These are phyloP conservation scores for Zelonia costaricensis DNA, from an alignment of 208 protist genomes.

Conservation along the genomic window DNA sequence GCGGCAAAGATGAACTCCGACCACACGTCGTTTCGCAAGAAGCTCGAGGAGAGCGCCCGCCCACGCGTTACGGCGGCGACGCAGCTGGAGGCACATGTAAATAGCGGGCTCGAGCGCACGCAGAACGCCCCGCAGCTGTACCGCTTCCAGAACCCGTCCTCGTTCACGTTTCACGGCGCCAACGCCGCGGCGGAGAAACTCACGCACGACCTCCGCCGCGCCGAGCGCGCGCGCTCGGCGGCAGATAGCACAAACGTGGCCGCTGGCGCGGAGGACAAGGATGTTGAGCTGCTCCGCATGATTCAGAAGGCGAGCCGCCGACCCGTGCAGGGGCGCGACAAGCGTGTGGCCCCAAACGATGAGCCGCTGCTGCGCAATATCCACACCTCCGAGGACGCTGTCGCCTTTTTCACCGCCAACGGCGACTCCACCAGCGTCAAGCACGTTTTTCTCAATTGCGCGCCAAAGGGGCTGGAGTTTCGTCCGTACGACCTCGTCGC, in stretches of 20 bases:
- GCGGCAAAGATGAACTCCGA: constrained; percentile 8
- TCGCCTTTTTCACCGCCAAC: constrained; percentile 93
- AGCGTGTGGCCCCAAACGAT: constrained; percentile 86
- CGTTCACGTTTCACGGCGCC: constrained; percentile 49
- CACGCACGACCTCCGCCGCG: constrained; percentile 20
- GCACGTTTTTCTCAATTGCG: constrained; percentile 92
- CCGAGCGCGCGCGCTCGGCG: background rate
- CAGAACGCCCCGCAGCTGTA: constrained; percentile 68
- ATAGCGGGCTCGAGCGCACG: constrained; percentile 57
- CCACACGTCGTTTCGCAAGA: constrained; percentile 31
- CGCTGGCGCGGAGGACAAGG: constrained; percentile 45
- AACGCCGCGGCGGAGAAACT: constrained; percentile 23
- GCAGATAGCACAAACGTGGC: background rate
- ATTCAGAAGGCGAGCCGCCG: constrained; percentile 80
- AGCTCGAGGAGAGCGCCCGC: constrained; percentile 52
- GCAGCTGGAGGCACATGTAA: constrained; percentile 76
- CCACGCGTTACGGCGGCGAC: constrained; percentile 43
- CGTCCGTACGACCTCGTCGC: constrained; percentile 94
- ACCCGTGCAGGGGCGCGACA: constrained; percentile 45
- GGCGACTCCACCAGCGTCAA: constrained; percentile 89
- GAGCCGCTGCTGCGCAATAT: constrained; percentile 69
- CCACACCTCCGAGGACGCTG: constrained; percentile 91
- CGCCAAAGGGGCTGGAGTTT: constrained; percentile 76
- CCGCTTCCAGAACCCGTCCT: constrained; percentile 73
- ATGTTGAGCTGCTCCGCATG: constrained; percentile 79